Evolutionary conservation across 108 stramenopile genomes (phyloP).

Genomic region (Pseudonitzschia multiseries): DNA sequence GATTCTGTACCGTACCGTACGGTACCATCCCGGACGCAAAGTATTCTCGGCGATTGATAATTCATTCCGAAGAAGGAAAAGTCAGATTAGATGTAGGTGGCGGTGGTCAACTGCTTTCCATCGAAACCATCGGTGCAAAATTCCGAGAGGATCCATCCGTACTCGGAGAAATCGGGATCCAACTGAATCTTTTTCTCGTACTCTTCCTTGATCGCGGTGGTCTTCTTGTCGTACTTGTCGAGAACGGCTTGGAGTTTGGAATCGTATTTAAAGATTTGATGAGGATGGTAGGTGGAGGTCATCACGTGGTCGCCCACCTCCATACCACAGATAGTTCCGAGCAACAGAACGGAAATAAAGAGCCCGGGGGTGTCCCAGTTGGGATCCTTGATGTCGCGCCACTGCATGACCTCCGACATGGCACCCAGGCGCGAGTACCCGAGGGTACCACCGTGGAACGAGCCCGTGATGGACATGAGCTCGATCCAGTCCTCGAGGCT

Average conservation of each 20-base stretch:
- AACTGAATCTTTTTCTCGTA: not conserved
- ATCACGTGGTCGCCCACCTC: not conserved
- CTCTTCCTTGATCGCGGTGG: not conserved
- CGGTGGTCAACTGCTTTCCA: not conserved
- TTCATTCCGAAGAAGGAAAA: not conserved
- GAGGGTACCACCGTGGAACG: not conserved
- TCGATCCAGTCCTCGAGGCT: slow-evolving; percentile 3
- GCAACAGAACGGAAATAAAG: not conserved
- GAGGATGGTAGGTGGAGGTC: not conserved
- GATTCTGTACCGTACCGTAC: no score
- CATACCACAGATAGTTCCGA: slow-evolving; percentile 8
- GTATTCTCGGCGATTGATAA: no score
- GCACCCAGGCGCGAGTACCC: slow-evolving; percentile 11
- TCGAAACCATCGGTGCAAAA: slow-evolving; percentile 8
- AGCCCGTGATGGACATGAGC: not conserved
- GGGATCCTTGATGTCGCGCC: not conserved
- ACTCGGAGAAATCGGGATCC: not conserved
- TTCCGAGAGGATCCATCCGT: slow-evolving; percentile 11
- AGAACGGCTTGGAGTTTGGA: slow-evolving; percentile 1
- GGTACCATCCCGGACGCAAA: no score
- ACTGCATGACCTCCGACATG: not conserved
- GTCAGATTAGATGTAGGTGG: not conserved
- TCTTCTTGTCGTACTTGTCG: not conserved
- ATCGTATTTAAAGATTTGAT: not conserved
- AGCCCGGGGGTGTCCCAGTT: not conserved